These are phyloP conservation scores for Colletotrichum caudatum DNA, from an alignment of 2,329 filamentous ascomycete species.

Conservation along the genomic window DNA sequence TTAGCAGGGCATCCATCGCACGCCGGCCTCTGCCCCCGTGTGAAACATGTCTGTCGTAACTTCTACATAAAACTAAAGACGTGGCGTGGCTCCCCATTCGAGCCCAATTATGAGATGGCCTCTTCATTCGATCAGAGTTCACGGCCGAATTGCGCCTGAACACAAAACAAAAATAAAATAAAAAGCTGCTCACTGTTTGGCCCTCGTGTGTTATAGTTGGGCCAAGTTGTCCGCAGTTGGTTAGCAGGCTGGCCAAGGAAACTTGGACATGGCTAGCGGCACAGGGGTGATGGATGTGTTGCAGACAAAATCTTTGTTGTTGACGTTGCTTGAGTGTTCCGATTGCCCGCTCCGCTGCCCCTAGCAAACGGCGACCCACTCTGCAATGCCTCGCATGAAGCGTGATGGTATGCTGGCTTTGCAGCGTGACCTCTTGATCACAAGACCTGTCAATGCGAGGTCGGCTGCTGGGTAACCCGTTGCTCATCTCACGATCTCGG, in stretches of 20 bases:
- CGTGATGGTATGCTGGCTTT: constrained; percentile 11
- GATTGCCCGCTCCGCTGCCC: constrained; percentile 18
- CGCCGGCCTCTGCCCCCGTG: constrained; percentile 7
- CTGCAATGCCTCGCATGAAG: constrained; percentile 18
- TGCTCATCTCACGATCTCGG: constrained; percentile 56
- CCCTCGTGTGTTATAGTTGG: not conserved
- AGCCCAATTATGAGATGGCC: constrained; percentile 9
- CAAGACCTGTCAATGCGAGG: not conserved
- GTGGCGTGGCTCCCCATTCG: constrained; percentile 1
- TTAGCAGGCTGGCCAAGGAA: constrained; percentile 8
- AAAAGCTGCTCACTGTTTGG: not conserved
- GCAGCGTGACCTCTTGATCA: constrained; percentile 25
- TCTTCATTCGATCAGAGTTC: constrained; percentile 12
- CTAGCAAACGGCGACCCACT: not conserved
- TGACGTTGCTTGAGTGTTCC: constrained; percentile 20
- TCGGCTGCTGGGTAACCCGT: constrained; percentile 6
- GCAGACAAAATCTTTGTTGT: constrained; percentile 7
- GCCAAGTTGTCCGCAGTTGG: constrained; percentile 17
- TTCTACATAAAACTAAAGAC: not conserved
- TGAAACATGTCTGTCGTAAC: constrained; percentile 18
- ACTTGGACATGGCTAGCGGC: constrained; percentile 4
- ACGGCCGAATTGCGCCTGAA: constrained; percentile 9
- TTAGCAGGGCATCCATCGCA: constrained; percentile 16
- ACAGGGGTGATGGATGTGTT: constrained; percentile 15
- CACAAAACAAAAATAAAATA: not conserved